Conservation (phyloP, 768 basidiomycete genomes). For the Kwoniella botswanensis region DNA sequence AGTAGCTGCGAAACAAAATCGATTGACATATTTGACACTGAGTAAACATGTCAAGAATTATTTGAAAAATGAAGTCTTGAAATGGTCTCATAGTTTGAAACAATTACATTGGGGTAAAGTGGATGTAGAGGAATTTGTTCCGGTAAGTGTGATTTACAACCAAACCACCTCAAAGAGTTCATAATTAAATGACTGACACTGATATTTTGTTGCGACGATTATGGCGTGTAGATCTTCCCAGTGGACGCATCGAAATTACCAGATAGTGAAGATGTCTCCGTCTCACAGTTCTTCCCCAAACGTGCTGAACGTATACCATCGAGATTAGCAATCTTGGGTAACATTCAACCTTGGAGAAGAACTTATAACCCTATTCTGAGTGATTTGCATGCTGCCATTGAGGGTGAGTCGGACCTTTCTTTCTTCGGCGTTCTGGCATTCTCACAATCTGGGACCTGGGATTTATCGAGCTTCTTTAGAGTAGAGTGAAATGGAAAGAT, state of each 20-base stretch:
- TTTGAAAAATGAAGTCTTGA: constrained; percentile 12
- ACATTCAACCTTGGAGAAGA: constrained; percentile 22
- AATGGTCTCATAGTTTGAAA: constrained; percentile 17
- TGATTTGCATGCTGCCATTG: constrained; percentile 16
- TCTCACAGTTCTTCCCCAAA: constrained; percentile 21
- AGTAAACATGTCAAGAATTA: constrained; percentile 19
- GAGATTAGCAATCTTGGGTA: constrained; percentile 25
- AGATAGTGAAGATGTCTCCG: constrained; percentile 10
- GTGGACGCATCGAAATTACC: constrained; percentile 13
- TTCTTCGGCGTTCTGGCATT: too few species aligned
- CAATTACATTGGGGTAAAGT: constrained; percentile 23
- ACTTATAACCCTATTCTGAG: constrained; percentile 23
- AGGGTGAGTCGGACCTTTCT: constrained; percentile 5
- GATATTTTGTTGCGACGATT: too few species aligned
- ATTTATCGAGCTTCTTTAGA: too few species aligned
- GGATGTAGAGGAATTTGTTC: constrained; percentile 23
- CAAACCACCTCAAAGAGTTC: not conserved
- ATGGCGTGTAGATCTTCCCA: constrained; percentile 21
- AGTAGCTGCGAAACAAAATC: not conserved
- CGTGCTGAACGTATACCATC: constrained; percentile 22
- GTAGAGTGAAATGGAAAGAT: too few species aligned
- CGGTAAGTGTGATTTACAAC: constrained; percentile 12
- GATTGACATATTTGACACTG: constrained; percentile 19
- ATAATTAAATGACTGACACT: too few species aligned
- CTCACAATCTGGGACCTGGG: too few species aligned